Evolutionary conservation across 2,329 filamentous ascomycete species (phyloP), one percentile per base, ranked within the genome.

Genomic region (Coniochaeta ligniaria): DNA sequence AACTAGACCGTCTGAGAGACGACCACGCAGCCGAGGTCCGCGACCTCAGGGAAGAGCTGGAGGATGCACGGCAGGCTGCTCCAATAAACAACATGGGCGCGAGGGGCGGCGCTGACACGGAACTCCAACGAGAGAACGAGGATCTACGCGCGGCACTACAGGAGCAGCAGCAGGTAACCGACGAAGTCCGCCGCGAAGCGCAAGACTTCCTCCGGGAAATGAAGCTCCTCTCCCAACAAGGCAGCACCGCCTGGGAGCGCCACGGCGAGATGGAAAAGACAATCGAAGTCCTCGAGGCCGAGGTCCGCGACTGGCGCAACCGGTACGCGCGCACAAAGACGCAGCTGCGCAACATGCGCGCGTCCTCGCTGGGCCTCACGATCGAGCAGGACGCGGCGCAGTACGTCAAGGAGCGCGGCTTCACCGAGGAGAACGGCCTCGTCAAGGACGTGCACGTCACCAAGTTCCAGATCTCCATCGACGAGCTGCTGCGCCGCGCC

Each of bases 381-480:
- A 76, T 87, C 50, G 85, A 89, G 8, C 84, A 88, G 63, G 88
- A 94, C 66, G 86, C 87, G n/a, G 84, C 83, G 57, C 84, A 83
- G 65, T 84, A 87, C 64, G 75, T 87, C 45, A 83, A 84, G 58
- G 86, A 91, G 59, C 83, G 83, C 69, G 85, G 82, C 28, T 88
- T 95, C 65, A 82, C 84, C 24, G 83, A 89, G 41, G 83, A 88
- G 14, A 83, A 87, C 62, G 95, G 95, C 6, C 73, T 95, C 24
- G 86, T 99, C 67, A 93, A 91, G 75, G 95, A 97, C 73, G 84
- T 97, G 14, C 90, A 97, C 71, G 86, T 99, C 65, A 97, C 94
- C 58, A 93, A 91, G 70, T 98, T 96, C 78, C 95, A 99, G 73
- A 88, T 98, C 62, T 85, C 92, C 24, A 90, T 99, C 63, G 94